These are phyloP conservation scores for Aspergillus fructus DNA, from an alignment of 2,329 filamentous ascomycete species.

Conservation along the genomic window DNA sequence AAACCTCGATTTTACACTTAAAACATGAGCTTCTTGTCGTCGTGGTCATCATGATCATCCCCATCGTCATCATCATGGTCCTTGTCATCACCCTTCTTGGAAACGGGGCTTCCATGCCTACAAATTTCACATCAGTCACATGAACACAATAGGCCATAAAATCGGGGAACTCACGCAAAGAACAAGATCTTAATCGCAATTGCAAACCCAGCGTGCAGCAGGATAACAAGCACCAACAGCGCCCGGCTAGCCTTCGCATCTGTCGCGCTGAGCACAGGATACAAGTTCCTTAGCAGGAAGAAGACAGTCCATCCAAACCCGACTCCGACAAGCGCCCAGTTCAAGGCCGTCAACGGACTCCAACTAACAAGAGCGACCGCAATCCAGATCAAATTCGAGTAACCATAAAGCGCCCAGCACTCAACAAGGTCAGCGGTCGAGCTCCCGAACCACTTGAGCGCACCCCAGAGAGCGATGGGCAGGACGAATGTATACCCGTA, in stretches of 20 bases:
- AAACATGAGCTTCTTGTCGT: conserved; percentile 31
- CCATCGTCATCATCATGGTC: conserved; percentile 27
- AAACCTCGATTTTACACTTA: conserved; percentile 17
- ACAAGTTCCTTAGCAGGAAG: conserved; percentile 82
- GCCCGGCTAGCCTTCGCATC: conserved; percentile 90
- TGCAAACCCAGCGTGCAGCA: conserved; percentile 82
- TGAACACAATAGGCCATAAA: neutral
- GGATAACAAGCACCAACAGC: conserved; percentile 77
- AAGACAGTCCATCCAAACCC: conserved; percentile 80
- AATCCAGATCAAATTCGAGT: conserved; percentile 96
- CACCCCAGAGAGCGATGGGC: conserved; percentile 80
- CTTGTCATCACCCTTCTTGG: conserved; percentile 41
- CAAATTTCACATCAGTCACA: conserved; percentile 13
- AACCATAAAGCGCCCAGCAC: conserved; percentile 94
- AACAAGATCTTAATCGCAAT: conserved; percentile 96
- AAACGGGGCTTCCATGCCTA: conserved; percentile 63
- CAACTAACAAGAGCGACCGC: conserved; percentile 88
- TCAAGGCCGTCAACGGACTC: conserved; percentile 80
- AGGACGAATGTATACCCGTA: conserved; percentile 94
- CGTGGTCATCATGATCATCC: conserved; percentile 20
- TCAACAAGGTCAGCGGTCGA: conserved; percentile 91
- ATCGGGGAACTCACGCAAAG: conserved; percentile 65
- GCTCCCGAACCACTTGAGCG: conserved; percentile 91
- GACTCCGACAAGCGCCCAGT: conserved; percentile 89
- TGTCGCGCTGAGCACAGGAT: conserved; percentile 87